Base-by-base conservation (phyloP, 139 green algal genomes). In the Choricystis sp. region DNA sequence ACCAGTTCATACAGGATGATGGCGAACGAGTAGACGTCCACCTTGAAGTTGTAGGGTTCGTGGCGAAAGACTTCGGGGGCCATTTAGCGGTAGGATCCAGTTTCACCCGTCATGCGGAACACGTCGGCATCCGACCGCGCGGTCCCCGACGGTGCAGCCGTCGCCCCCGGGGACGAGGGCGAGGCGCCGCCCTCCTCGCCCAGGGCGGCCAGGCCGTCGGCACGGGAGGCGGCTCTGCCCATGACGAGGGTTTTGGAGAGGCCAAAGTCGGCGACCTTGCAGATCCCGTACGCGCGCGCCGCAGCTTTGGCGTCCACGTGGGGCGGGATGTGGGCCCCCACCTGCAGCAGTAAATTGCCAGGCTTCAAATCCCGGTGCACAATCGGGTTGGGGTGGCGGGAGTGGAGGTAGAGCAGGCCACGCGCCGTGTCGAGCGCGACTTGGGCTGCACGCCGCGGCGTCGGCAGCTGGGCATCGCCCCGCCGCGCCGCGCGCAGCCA, bases 391-490 rank as follows among this genome's bases (percentile, higher is more conserved):
- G 63, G 69, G 31, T 77, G 68, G n/a, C 77, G 72, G 59, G 62
- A 76, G 77, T 91, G 84, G 68, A 91, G 69, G 77, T 91, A 91
- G 3, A 79, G 78, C 77, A 90, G 81, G 29, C 81, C 81, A 0
- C 75, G 69, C 1, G 83, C 83, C 66, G 82, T 81, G 72, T 90
- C 83, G 24, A 90, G 67, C 20, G 81, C 81, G 23, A 93, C 66
- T 69, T 89, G 80, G 58, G 85, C 61, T 4, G 73, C 49, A 0
- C 83, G 60, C 19, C 72, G 60, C 2, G 69, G 49, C 25, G 62
- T 30, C 26, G 69, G 68, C 4, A 23, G 5, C 28, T 48, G 56
- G 9, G 40, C 40, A 16, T 16, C 9, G 9, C 40, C 40, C 9
- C 9, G 9, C 9, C 40, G 40, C 9, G 16, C 16, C 9, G 9